These are phyloP conservation scores for Lobulomyces angularis DNA, from an alignment of 192 early-diverging fungal species.

Conservation along the genomic window DNA sequence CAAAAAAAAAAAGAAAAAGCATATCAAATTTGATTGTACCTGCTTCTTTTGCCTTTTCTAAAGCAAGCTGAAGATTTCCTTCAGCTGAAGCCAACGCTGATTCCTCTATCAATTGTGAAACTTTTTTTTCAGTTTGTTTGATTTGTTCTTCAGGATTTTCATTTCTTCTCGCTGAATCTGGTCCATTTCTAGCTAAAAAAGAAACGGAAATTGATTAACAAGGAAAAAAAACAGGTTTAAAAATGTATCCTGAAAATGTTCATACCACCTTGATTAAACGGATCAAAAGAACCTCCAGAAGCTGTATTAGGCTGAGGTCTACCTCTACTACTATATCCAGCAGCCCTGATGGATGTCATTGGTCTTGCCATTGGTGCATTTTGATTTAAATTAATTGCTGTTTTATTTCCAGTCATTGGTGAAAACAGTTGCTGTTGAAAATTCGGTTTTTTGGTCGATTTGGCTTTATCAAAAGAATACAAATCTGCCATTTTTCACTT, in stretches of 20 bases:
- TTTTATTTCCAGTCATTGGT: neutral
- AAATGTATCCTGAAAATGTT: constrained; percentile 3
- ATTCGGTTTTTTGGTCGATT: no score
- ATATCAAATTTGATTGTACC: no score
- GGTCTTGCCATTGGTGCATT: constrained; percentile 29
- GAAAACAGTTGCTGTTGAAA: no score
- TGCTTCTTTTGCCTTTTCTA: constrained; percentile 51
- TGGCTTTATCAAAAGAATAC: no score
- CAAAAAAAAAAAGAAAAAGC: no score
- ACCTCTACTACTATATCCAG: constrained; percentile 42
- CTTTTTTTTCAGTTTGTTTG: constrained; percentile 33
- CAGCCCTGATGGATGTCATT: constrained; percentile 44
- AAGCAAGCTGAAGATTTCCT: constrained; percentile 28
- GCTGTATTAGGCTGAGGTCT: constrained; percentile 20
- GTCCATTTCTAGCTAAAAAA: constrained; percentile 4
- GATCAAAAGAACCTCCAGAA: constrained; percentile 31
- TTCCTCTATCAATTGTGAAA: constrained; percentile 35
- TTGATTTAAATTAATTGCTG: constrained; percentile 1
- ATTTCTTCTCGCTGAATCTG: no score
- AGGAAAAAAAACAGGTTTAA: neutral
- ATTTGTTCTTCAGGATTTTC: constrained; percentile 44
- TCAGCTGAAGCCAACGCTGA: constrained; percentile 21
- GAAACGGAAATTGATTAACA: constrained; percentile 1
- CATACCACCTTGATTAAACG: constrained; percentile 42
- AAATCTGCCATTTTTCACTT: no score